Evolutionary conservation across 139 green algal genomes (phyloP).

Genomic region (Chlorella sp.): DNA sequence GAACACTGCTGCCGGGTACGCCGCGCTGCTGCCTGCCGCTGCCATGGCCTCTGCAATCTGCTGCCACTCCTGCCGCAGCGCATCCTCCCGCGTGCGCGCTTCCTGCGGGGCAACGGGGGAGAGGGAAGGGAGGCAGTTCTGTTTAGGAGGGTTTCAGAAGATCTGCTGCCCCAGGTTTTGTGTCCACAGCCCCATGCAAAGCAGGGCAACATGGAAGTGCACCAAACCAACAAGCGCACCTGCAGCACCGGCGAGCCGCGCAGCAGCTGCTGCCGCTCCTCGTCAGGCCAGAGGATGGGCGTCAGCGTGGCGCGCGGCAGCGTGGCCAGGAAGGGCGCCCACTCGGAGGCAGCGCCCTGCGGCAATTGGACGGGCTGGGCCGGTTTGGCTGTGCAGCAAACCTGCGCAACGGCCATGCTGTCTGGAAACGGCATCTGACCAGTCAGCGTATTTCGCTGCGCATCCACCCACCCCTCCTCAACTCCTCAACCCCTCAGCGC

Average conservation of each 20-base stretch:
- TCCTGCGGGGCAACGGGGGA: slow-evolving; percentile 34
- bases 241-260: slow-evolving; percentile 60
- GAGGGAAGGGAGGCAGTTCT: neutral
- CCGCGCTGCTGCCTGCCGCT: neutral
- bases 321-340: slow-evolving; percentile 41
- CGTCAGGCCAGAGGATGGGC: slow-evolving; percentile 71
- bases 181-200: too few species aligned
- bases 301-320: slow-evolving; percentile 49
- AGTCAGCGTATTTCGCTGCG: too few species aligned
- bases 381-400: too few species aligned
- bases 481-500: too few species aligned
- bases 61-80: slow-evolving; percentile 73
- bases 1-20: slow-evolving; percentile 51
- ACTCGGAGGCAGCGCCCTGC: slow-evolving; percentile 41
- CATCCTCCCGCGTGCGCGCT: slow-evolving; percentile 46
- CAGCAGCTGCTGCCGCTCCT: slow-evolving; percentile 62
- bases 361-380: too few species aligned
- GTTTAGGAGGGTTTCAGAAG: neutral
- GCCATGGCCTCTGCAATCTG: slow-evolving; percentile 1
- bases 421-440: too few species aligned
- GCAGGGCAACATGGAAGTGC: too few species aligned
- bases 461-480: too few species aligned
- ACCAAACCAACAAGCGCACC: neutral
- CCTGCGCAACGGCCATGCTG: too few species aligned
- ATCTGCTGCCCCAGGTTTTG: too few species aligned